Conservation (phyloP, 495 filamentous ascomycete genomes). For the Copromyces sp. region DNA sequence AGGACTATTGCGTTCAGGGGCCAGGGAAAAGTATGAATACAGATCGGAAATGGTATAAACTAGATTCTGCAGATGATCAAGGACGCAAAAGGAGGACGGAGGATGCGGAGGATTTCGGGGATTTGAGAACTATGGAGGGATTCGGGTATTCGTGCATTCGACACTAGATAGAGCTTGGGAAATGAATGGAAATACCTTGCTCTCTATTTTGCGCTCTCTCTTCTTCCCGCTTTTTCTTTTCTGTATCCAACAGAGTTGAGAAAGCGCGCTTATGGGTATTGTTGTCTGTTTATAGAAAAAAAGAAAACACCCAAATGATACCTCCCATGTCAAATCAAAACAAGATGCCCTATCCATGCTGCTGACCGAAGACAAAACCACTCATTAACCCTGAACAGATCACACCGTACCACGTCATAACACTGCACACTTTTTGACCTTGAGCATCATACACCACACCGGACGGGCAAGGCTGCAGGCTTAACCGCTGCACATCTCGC, state of each 20-base stretch:
- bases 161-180: too few species aligned
- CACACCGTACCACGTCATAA: not conserved
- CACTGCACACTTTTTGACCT: not conserved
- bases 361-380: not conserved
- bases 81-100: too few species aligned
- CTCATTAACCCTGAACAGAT: not conserved
- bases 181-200: too few species aligned
- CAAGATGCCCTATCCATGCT: not conserved
- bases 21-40: too few species aligned
- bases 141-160: too few species aligned
- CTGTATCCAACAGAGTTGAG: not conserved
- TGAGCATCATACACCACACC: not conserved
- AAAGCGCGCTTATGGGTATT: not conserved
- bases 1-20: too few species aligned
- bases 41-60: too few species aligned
- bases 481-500: conserved; percentile 83
- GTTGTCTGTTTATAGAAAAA: not conserved
- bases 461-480: not conserved
- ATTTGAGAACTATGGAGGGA: too few species aligned
- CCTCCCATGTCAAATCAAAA: not conserved
- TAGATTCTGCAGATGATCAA: too few species aligned
- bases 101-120: too few species aligned
- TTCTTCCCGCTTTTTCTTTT: not conserved
- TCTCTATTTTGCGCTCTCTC: not conserved
- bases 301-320: not conserved